A percentile compares a stretch with the other conserved stretches of the same genome.
phyloP scores from a whole-genome alignment of 345 rosid species.

The Citrus trifoliata region DNA sequence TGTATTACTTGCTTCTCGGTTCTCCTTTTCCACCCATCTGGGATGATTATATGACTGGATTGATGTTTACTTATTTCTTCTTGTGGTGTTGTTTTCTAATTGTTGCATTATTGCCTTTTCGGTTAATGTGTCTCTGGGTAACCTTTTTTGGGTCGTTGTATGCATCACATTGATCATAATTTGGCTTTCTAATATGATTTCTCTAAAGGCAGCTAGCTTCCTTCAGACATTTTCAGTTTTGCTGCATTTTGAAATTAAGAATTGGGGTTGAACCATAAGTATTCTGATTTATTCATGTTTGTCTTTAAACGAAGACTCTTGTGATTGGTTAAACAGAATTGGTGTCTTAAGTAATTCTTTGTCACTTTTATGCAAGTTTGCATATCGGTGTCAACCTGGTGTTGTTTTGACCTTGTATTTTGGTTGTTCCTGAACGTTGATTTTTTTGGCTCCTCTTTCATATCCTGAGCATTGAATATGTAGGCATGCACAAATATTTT shows the following conservation, averaged over 20 bases:
- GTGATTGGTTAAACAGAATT: background rate
- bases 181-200: background rate
- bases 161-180: constrained; percentile 5
- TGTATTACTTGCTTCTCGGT: background rate
- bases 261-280: background rate
- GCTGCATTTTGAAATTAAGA: background rate
- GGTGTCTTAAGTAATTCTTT: background rate
- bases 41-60: constrained; percentile 1
- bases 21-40: background rate
- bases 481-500: background rate
- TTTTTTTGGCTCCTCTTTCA: background rate
- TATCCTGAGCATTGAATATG: background rate
- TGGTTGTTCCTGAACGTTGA: background rate
- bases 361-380: background rate
- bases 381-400: background rate
- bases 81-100: background rate
- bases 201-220: background rate
- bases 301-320: background rate
- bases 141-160: background rate
- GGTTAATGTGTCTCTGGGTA: constrained; percentile 3
- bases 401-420: background rate
- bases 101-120: background rate
- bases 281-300: background rate
- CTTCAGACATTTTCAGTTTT: background rate
- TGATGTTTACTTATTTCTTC: background rate